Conservation (phyloP, 495 filamentous ascomycete species). For the Hypoxylon lienhwacheense region DNA sequence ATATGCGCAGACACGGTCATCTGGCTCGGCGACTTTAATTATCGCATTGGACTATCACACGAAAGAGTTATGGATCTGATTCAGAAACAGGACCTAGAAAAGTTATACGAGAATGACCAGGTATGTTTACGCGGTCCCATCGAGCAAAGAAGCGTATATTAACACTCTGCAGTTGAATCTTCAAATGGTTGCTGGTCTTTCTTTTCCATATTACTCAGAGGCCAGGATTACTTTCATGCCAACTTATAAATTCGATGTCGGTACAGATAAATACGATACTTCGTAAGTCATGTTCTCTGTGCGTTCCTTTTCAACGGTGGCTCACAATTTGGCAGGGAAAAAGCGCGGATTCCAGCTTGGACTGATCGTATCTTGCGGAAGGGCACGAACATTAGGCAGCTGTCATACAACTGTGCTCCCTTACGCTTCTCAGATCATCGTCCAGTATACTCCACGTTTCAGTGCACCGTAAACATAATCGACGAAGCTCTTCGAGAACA, state of each 20-base stretch:
- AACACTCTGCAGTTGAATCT: constrained; percentile 69
- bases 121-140: constrained; percentile 45
- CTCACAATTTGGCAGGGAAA: constrained; percentile 64
- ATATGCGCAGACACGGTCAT: constrained; percentile 69
- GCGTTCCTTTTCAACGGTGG: not conserved
- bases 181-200: constrained; percentile 90
- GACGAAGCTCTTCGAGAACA: constrained; percentile 71
- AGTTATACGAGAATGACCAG: constrained; percentile 91
- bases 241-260: constrained; percentile 94
- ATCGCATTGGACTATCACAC: constrained; percentile 84
- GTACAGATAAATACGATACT: constrained; percentile 84
- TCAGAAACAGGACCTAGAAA: constrained; percentile 68
- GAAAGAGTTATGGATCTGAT: constrained; percentile 78
- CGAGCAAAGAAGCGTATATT: constrained; percentile 17
- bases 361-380: constrained; percentile 90
- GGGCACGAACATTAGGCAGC: constrained; percentile 79
- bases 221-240: constrained; percentile 80
- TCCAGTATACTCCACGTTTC: constrained; percentile 86
- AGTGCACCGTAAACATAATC: constrained; percentile 76
- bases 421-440: constrained; percentile 91
- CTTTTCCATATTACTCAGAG: constrained; percentile 91
- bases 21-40: constrained; percentile 99
- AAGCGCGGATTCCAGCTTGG: constrained; percentile 93
- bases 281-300: constrained; percentile 61
- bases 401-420: constrained; percentile 74